Base-by-base conservation (phyloP, 2,329 filamentous ascomycete species). In the Incumbomyces delicatus region DNA sequence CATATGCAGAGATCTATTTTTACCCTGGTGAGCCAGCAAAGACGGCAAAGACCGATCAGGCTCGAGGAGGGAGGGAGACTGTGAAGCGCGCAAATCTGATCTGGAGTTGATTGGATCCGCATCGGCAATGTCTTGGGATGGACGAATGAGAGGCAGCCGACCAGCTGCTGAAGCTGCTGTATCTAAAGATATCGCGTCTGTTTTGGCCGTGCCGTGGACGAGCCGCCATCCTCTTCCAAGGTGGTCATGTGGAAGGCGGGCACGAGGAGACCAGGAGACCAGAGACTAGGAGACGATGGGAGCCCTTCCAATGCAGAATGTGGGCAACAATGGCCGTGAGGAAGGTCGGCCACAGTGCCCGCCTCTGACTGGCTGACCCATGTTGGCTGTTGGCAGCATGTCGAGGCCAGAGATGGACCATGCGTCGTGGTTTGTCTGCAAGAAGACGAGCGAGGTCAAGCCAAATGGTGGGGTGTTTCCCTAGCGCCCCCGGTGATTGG, bases 181-280 rank as follows among this genome's bases (percentile, higher is more conserved):
- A 54, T 55, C 53, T 57, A 57, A 56, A 52, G 53, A 55, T 57
- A 55, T 57, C 55, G 49, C 49, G 49, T 44, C 48, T 51, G 52
- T 52, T 48, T 55, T 47, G n/a, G n/a, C n/a, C n/a, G n/a, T n/a
- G 47, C 42, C 42, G 30, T 31, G 33, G 5, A 14, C 18, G 30
- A 52, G 44, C 31, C 52, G 47, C 53, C 41, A 40, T 35, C 44
- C 29, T 33, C 31, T 48, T 46, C n/a, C n/a, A n/a, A n/a, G n/a
- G 22, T 27, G 4, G 53, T 56, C 53, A 38, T 53, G 52, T 54
- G 53, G 49, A 47, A 30, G 39, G 46, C 40, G 41, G 39, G 48
- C 41, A 33, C 38, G 48, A 48, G 36, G 50, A 49, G 14, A 42
- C 30, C 45, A 40, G 42, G 45, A 35, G 47, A 48, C 48, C 47